Evolutionary conservation across 2,329 filamentous ascomycete genomes (phyloP).

Genomic region (Purpureocillium takamizusanense): DNA sequence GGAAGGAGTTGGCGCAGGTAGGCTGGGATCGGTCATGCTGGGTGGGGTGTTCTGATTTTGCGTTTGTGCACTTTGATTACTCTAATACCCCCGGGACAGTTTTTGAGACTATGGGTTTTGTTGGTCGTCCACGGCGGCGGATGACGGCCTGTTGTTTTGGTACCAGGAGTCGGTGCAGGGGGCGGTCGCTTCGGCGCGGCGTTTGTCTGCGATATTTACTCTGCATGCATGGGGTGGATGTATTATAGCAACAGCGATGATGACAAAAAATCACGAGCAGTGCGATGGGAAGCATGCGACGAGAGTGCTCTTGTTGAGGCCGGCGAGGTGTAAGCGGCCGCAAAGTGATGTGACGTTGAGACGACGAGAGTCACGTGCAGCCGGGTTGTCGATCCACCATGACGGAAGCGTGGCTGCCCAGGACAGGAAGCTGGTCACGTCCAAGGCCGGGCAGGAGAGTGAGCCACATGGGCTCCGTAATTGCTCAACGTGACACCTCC

Average conservation of each 20-base stretch:
- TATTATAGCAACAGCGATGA: no score
- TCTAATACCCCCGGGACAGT: constrained; percentile 3
- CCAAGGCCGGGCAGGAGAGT: constrained; percentile 6
- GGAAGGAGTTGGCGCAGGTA: no score
- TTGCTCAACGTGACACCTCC: constrained; percentile 20
- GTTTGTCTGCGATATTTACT: neutral
- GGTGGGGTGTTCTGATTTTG: no score
- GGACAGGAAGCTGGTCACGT: constrained; percentile 17
- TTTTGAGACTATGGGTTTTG: neutral
- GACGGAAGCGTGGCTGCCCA: constrained; percentile 17
- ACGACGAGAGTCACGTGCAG: neutral
- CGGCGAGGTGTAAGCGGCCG: no score
- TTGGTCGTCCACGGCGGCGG: neutral
- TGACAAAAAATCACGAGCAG: no score
- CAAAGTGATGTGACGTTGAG: neutral
- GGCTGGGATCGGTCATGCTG: no score
- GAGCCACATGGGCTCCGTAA: constrained; percentile 10
- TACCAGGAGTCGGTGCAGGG: no score
- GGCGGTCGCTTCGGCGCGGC: neutral
- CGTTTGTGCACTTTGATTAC: no score
- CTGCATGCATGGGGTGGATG: neutral
- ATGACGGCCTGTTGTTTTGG: no score
- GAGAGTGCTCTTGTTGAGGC: no score
- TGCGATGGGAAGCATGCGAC: no score
- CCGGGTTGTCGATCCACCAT: constrained; percentile 3